A percentile compares a stretch with the other conserved stretches of the same genome.
These are phyloP conservation scores for Bimuria novae-zelandiae DNA, from an alignment of 2,329 filamentous ascomycete species.

Conservation along the genomic window DNA sequence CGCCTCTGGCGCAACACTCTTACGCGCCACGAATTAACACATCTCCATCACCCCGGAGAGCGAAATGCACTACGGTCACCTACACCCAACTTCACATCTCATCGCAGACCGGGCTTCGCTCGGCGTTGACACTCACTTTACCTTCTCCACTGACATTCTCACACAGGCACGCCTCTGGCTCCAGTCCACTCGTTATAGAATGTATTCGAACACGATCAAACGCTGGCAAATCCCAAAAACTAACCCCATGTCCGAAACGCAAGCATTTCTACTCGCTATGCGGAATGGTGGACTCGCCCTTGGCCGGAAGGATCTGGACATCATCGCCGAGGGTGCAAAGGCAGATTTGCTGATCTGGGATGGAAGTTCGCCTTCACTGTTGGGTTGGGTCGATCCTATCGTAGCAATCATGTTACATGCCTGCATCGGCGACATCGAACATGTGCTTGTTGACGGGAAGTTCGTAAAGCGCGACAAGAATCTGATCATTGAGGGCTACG, in stretches of 20 bases:
- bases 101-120: slow-evolving; percentile 58
- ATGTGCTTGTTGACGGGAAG: slow-evolving; percentile 57
- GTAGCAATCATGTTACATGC: slow-evolving; percentile 62
- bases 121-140: slow-evolving; percentile 61
- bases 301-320: slow-evolving; percentile 56
- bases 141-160: slow-evolving; percentile 53
- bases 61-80: slow-evolving; percentile 64
- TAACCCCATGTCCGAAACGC: slow-evolving; percentile 59
- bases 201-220: slow-evolving; percentile 48
- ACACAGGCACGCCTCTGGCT: slow-evolving; percentile 60
- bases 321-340: slow-evolving; percentile 56
- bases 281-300: slow-evolving; percentile 58
- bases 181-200: slow-evolving; percentile 49
- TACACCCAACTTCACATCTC: slow-evolving; percentile 50
- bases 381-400: slow-evolving; percentile 61
- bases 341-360: slow-evolving; percentile 61
- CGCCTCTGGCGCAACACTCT: slow-evolving; percentile 45
- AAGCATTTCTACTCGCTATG: slow-evolving; percentile 62
- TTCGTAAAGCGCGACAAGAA: slow-evolving; percentile 54
- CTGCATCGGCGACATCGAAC: slow-evolving; percentile 57
- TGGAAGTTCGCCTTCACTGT: slow-evolving; percentile 53
- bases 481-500: slow-evolving; percentile 32
- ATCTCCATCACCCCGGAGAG: slow-evolving; percentile 64
- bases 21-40: slow-evolving; percentile 57
- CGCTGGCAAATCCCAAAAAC: slow-evolving; percentile 51